phyloP scores from a whole-genome alignment of 306 rosid species.

The Lathyrus aphaca region DNA sequence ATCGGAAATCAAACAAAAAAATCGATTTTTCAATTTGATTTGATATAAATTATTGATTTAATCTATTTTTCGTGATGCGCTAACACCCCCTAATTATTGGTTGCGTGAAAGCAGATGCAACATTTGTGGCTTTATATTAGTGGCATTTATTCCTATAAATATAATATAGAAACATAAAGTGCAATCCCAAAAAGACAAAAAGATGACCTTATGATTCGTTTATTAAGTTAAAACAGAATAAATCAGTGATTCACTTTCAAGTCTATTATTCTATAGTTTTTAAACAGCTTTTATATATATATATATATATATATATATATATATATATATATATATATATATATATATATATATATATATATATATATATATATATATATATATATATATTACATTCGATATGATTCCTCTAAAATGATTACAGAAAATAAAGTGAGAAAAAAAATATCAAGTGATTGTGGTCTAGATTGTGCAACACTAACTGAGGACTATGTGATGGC shows the following conservation, averaged over 20 bases:
- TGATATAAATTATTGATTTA: no score
- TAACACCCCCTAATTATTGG: no score
- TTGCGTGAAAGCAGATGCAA: slow-evolving; percentile 3
- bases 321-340: not conserved
- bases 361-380: not conserved
- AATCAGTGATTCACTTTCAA: not conserved
- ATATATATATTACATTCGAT: not conserved
- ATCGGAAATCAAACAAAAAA: no score
- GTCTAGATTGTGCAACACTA: not conserved
- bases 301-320: not conserved
- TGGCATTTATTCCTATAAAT: slow-evolving; percentile 39
- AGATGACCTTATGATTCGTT: slow-evolving; percentile 10
- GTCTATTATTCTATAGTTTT: no score
- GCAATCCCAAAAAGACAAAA: slow-evolving; percentile 8
- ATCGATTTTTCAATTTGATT: no score
- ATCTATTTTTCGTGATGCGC: no score
- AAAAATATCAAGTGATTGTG: not conserved
- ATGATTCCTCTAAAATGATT: not conserved
- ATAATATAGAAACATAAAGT: slow-evolving; percentile 21
- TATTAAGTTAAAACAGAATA: slow-evolving; percentile 1
- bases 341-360: not conserved
- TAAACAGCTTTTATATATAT: not conserved
- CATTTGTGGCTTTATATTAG: slow-evolving; percentile 1
- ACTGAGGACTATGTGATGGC: not conserved
- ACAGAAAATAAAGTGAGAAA: not conserved